Conservation (phyloP, 768 basidiomycete species). For the Tricholoma sp. region DNA sequence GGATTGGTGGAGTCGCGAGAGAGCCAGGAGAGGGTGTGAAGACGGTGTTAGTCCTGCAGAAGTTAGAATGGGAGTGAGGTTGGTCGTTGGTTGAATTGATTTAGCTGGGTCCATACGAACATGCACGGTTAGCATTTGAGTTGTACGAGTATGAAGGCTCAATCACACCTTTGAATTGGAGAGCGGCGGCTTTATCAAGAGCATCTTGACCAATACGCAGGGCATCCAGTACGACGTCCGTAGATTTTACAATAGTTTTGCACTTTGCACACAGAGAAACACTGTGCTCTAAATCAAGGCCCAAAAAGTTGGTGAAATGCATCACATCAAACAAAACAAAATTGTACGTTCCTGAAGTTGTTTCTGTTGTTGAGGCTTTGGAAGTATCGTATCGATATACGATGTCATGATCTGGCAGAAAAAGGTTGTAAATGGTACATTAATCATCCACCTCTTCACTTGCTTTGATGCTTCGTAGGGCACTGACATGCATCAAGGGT, state of each 20-base stretch:
- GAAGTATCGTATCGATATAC: too few species aligned
- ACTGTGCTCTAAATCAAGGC: too few species aligned
- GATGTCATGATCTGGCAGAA: constrained; percentile 51
- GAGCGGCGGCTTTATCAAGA: too few species aligned
- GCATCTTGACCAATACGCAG: constrained; percentile 71
- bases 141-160: background rate
- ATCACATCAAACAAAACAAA: too few species aligned
- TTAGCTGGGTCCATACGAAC: constrained; percentile 49
- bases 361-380: too few species aligned
- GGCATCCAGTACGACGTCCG: too few species aligned
- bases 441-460: constrained; percentile 61
- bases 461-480: constrained; percentile 54
- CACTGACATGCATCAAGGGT: constrained; percentile 68
- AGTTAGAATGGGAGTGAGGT: constrained; percentile 59
- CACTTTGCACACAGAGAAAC: too few species aligned
- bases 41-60: constrained; percentile 56
- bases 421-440: too few species aligned
- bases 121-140: constrained; percentile 1
- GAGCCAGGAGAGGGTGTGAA: too few species aligned
- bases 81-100: constrained; percentile 54
- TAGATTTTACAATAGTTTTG: too few species aligned
- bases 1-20: too few species aligned
- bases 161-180: constrained; percentile 50
- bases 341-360: constrained; percentile 74
- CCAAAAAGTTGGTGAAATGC: too few species aligned